Evolutionary conservation across 2,329 filamentous ascomycete species (phyloP).

Genomic region (Colletotrichum godetiae): DNA sequence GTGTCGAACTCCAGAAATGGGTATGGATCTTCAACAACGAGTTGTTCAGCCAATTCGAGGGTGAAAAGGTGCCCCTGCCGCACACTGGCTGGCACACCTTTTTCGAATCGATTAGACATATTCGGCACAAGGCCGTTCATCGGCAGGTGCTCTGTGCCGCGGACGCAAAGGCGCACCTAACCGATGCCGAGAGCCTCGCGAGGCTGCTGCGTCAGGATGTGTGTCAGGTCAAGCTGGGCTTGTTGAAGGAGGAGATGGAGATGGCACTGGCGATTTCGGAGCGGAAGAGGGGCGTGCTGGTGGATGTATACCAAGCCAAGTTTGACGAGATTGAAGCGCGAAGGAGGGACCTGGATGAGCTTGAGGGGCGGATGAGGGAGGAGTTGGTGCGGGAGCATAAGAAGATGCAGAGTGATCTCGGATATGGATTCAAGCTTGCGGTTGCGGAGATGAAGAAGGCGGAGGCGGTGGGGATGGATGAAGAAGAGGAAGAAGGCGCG

Average conservation of each 20-base stretch:
- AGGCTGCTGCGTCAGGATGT: constrained; percentile 45
- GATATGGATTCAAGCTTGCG: neutral
- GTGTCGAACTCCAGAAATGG: neutral
- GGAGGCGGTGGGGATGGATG: neutral
- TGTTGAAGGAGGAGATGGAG: neutral
- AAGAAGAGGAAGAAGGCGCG: neutral
- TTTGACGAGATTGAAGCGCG: neutral
- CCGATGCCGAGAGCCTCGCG: neutral
- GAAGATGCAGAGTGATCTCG: neutral
- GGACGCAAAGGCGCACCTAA: neutral
- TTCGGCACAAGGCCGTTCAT: neutral
- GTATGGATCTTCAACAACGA: neutral
- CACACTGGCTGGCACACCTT: neutral
- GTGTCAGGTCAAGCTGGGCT: neutral
- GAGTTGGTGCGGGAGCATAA: neutral
- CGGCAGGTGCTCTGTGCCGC: neutral
- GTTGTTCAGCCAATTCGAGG: neutral
- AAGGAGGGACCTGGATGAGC: neutral
- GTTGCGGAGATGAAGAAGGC: neutral
- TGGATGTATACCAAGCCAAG: neutral
- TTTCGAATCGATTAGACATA: neutral
- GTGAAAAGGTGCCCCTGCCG: neutral
- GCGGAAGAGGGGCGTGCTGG: neutral
- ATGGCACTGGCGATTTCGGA: neutral
- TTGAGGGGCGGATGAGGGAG: neutral